phyloP scores from a whole-genome alignment of 164 flowering plant genomes.

The Macadamia tetraphylla region DNA sequence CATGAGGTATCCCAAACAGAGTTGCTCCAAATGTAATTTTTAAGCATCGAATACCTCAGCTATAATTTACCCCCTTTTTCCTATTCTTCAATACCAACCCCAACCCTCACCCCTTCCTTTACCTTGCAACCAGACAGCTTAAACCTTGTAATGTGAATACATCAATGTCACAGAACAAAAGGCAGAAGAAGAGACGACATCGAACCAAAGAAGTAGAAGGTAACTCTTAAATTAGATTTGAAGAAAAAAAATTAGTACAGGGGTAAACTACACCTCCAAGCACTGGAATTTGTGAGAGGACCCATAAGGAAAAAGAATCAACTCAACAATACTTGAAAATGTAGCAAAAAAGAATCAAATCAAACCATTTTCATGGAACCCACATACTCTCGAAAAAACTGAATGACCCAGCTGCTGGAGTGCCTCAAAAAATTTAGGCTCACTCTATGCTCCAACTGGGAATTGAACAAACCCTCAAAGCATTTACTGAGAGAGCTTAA shows the following conservation, averaged over 20 bases:
- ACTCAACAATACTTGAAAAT: constrained; percentile 17
- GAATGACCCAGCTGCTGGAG: constrained; percentile 15
- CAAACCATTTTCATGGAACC: constrained; percentile 11
- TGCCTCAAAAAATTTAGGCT: constrained; percentile 36
- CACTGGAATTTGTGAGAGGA: constrained; percentile 18
- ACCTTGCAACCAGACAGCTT: too few relatives aligned
- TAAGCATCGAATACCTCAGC: too few relatives aligned
- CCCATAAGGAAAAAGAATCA: constrained; percentile 16
- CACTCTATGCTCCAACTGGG: constrained; percentile 17
- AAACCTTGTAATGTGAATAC: neutral
- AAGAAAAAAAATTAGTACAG: constrained; percentile 8
- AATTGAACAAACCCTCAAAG: constrained; percentile 5
- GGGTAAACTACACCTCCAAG: constrained; percentile 15
- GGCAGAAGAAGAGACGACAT: too few relatives aligned
- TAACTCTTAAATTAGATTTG: constrained; percentile 15
- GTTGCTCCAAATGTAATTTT: too few relatives aligned
- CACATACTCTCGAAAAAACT: constrained; percentile 22
- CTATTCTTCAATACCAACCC: too few relatives aligned
- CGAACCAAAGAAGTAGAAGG: neutral
- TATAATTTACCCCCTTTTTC: too few relatives aligned
- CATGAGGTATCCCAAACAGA: too few relatives aligned
- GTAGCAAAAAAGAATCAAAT: constrained; percentile 13
- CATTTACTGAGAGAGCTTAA: constrained; percentile 4
- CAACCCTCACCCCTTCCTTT: too few relatives aligned
- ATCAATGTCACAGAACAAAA: neutral